Evolutionary conservation across 192 early-diverging fungal species (phyloP), one percentile per base, ranked within the genome.

Genomic region (Dissophora ornata): DNA sequence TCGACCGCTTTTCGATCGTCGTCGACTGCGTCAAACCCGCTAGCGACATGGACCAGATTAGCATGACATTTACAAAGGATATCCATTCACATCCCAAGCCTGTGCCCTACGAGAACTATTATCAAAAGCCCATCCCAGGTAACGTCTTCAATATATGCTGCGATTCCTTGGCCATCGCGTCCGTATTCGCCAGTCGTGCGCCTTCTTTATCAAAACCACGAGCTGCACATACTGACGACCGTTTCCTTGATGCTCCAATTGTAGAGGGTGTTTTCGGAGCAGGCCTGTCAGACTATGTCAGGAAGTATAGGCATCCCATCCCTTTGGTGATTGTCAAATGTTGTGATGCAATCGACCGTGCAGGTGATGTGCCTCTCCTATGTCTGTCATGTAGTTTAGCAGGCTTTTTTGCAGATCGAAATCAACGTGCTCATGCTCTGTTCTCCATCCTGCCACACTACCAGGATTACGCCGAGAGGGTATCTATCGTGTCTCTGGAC

Each of bases 401-500:
- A n/a, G n/a, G n/a, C n/a, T n/a, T n/a, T n/a, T n/a, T n/a, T n/a
- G n/a, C n/a, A n/a, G n/a, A 38, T 38, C 36, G 12, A 38, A 38
- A 38, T 38, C n/a, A n/a, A n/a, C n/a, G n/a, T n/a, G n/a, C n/a
- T n/a, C n/a, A n/a, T n/a, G n/a, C n/a, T n/a, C n/a, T n/a, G n/a
- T n/a, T n/a, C n/a, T n/a, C n/a, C 49, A 10, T 34, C 0, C 34
- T 52, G 11, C 21, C n/a, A n/a, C n/a, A n/a, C n/a, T n/a, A 41
- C 41, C 21, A 67, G 73, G 73, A 11, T 32, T 77, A 24, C 52
- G 59, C 2, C 47, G 51, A 15, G 73, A 77, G 26, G 73, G 73
- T 13, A 77, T 77, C 44, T 77, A 77, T 38, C 57, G 73, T 26
- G 73, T 77, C 0, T 77, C 73, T 15, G 73, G 73, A 33, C 63